Evolutionary conservation across 345 rosid genomes (phyloP).

Genomic region (Linum trigynum): DNA sequence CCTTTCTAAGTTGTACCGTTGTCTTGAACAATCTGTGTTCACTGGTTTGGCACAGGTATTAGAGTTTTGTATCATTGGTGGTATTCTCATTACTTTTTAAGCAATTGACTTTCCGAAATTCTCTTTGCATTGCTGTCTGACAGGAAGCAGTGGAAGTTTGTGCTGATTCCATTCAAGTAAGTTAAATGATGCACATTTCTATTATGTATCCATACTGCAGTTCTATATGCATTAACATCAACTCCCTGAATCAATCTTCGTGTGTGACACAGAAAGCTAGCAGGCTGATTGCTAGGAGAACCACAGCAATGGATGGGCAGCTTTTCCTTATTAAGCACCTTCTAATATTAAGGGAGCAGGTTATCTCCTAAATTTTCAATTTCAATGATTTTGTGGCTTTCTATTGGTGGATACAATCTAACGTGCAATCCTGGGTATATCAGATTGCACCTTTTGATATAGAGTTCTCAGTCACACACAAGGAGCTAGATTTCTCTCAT

Average conservation of each 20-base stretch:
- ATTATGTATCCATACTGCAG: not conserved
- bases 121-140: slow-evolving; percentile 12
- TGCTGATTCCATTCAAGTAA: slow-evolving; percentile 77
- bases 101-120: slow-evolving; percentile 11
- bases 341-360: slow-evolving; percentile 92
- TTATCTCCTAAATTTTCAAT: slow-evolving; percentile 21
- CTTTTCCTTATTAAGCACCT: slow-evolving; percentile 93
- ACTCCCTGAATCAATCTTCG: not conserved
- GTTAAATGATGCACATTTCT: slow-evolving; percentile 19
- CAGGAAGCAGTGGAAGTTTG: slow-evolving; percentile 99
- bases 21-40: slow-evolving; percentile 78
- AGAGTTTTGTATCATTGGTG: slow-evolving; percentile 12
- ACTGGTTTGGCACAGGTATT: slow-evolving; percentile 95
- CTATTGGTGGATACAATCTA: slow-evolving; percentile 3
- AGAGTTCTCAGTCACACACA: slow-evolving; percentile 88
- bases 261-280: slow-evolving; percentile 67
- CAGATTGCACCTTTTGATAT: slow-evolving; percentile 98
- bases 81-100: slow-evolving; percentile 16
- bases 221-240: not conserved
- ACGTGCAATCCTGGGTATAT: slow-evolving; percentile 14
- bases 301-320: slow-evolving; percentile 83
- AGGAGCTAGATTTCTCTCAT: slow-evolving; percentile 98
- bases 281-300: slow-evolving; percentile 67
- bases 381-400: slow-evolving; percentile 14
- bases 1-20: slow-evolving; percentile 81